Base-by-base conservation (phyloP, 139 green algal species). In the Chlorella sp. region DNA sequence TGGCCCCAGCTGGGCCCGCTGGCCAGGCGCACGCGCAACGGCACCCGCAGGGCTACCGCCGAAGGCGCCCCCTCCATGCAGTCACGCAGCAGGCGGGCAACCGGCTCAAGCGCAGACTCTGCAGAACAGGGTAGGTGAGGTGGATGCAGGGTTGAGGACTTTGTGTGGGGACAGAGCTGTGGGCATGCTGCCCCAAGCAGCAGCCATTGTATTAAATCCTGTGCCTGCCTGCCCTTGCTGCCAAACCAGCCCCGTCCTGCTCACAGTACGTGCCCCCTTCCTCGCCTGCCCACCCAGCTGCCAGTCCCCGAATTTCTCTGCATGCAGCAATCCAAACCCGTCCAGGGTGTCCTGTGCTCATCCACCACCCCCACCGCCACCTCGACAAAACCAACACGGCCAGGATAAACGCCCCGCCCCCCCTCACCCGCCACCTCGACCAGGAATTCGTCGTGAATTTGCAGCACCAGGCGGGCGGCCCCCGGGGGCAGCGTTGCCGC, bases 371-470 rank as follows among this genome's bases (percentile, higher is more conserved):
- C 32, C 15, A 32, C 68, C 16, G 12, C 18, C 68, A 76, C 21
- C 30, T 22, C 21, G 68, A 11, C 68, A 76, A 14, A 26, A 80
- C n/a, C 28, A 19, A n/a, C 48, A 0, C 26, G 36, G 5, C 76
- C 34, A 34, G 36, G 36, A 83, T 0, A 30, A 57, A 34, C 95
- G 78, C 36, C 37, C 36, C 4, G 32, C 80, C 12, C 79, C n/a
- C 57, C 0, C 81, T 34, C 68, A 89, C 88, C 89, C 22, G 61
- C 71, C 81, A 98, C 94, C 91, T 98, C 96, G 77, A 98, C 94
- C 89, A 99, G 71, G 30, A 99, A 92, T 92, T 99, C 97, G 81
- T 99, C 97, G 79, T 99, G 97, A 32, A 99, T 94, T 92, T 98
- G 93, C 30, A 91, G 68, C 22, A 86, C 61, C 30, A 90, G 78